Base-by-base conservation (phyloP, 305 asterid species). In the Fraxinus angustifolia region DNA sequence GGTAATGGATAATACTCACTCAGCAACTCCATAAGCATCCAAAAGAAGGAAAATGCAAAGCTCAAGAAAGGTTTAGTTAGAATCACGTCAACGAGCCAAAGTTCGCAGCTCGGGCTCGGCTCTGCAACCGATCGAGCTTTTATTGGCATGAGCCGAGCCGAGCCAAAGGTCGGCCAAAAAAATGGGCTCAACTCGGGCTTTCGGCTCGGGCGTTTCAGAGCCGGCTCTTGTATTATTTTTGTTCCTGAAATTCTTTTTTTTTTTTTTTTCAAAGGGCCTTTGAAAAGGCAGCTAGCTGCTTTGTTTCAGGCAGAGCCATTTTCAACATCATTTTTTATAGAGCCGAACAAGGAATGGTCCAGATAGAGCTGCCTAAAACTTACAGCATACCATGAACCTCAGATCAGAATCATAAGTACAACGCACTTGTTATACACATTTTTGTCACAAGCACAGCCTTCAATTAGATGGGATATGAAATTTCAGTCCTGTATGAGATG, bases 21-120 rank as follows among this genome's bases (percentile, higher is more conserved):
- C 67, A 42, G 72, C 28, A 80, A 40, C 79, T 30, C 30, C 56
- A 79, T 35, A 76, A 75, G 60, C 48, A 79, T 14, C 78, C 35
- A 36, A 14, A 45, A 45, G 75, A 79, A 75, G 26, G 14, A 75
- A 75, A 45, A 48, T 56, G 45, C 56, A 56, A 68, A 74, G 21
- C 77, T 60, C 30, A 8, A 19, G 70, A 21, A 60, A 60, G n/a
- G 35, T 26, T 11, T 65, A 26, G 73, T 23, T 42, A 31, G 62
- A 75, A 26, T 11, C 79, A 42, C 40, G 35, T 53, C 58, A 42
- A 42, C 53, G n/a, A 42, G 53, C 53, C 53, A 14, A 12, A 42
- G 53, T 42, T 42, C 5, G 53, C 53, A n/a, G 53, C 53, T 12
- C 53, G n/a, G 53, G 53, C 50, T 42, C 4, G 50, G 50, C 53